A percentile compares a stretch with the other conserved stretches of the same genome.
Evolutionary conservation across 148 eudicot species (phyloP).

Genomic region (Bassia scoparia): DNA sequence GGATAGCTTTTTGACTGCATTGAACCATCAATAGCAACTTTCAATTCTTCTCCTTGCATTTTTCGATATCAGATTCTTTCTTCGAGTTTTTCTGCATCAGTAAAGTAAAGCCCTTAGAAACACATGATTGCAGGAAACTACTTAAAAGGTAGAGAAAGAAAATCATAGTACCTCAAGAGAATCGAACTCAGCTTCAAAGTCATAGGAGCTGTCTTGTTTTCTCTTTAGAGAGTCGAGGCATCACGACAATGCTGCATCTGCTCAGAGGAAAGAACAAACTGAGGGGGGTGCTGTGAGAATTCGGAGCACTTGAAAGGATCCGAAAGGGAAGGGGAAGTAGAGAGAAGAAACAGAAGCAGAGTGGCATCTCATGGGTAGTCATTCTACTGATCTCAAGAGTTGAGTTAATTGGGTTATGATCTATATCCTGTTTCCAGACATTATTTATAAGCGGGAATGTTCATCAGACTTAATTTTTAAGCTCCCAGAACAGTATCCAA

Average conservation of each 20-base stretch:
- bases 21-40: constrained; percentile 57
- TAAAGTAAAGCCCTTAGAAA: neutral
- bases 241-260: constrained; percentile 47
- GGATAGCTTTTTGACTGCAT: constrained; percentile 71
- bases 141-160: neutral
- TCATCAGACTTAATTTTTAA: too few species aligned
- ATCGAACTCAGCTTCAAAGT: constrained; percentile 49
- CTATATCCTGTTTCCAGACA: too few species aligned
- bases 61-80: constrained; percentile 40
- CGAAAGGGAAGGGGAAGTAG: constrained; percentile 11
- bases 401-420: too few species aligned
- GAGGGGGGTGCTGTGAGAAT: constrained; percentile 36
- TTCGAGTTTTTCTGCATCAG: constrained; percentile 52
- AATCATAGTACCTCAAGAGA: constrained; percentile 45
- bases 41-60: constrained; percentile 31
- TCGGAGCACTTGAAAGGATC: constrained; percentile 12
- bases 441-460: too few species aligned
- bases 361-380: neutral
- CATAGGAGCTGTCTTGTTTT: constrained; percentile 31
- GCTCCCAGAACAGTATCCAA: too few species aligned
- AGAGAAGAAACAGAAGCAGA: constrained; percentile 26
- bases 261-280: constrained; percentile 37
- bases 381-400: neutral
- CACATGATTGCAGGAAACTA: constrained; percentile 5
- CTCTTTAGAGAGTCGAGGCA: constrained; percentile 47